A percentile compares a stretch with the other conserved stretches of the same genome.
Conservation (phyloP, 306 rosid genomes). For the Neltuma alba region DNA sequence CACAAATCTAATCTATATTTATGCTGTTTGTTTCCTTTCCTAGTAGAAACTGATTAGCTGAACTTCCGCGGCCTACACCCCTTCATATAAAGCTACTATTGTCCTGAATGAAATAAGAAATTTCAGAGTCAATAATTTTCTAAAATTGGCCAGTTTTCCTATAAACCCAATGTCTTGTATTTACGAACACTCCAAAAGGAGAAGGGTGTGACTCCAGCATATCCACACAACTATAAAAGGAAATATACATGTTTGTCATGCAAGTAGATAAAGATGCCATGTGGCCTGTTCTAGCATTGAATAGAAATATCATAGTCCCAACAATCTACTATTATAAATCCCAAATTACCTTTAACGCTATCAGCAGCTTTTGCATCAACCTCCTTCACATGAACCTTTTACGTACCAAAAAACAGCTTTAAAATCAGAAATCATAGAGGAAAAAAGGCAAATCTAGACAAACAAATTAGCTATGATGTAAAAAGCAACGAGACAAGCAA, state of each 20-base stretch:
- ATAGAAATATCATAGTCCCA: not conserved
- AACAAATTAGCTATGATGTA: not conserved
- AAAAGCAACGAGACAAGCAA: constrained; percentile 28
- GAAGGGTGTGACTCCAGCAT: not conserved
- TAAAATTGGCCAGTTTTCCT: not conserved
- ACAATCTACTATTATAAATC: constrained; percentile 28
- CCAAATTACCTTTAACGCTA: constrained; percentile 67
- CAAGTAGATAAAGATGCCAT: not conserved
- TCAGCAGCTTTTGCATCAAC: constrained; percentile 62
- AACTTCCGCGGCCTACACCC: not conserved
- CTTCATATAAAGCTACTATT: not conserved
- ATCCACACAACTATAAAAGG: not conserved
- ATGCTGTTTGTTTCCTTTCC: not conserved
- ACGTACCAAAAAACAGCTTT: constrained; percentile 34
- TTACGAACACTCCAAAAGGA: not conserved
- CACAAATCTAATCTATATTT: not conserved
- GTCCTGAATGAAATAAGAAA: not conserved
- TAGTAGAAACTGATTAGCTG: not conserved
- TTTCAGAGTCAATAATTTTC: not conserved
- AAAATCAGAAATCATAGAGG: constrained; percentile 34
- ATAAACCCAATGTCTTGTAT: not conserved
- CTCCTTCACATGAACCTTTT: constrained; percentile 87
- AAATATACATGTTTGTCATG: not conserved
- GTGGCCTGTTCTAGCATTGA: not conserved
- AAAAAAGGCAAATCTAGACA: constrained; percentile 23